A percentile compares a stretch with the other conserved stretches of the same genome.
Conservation (phyloP, 306 rosid species). For the Acacia confusa region DNA sequence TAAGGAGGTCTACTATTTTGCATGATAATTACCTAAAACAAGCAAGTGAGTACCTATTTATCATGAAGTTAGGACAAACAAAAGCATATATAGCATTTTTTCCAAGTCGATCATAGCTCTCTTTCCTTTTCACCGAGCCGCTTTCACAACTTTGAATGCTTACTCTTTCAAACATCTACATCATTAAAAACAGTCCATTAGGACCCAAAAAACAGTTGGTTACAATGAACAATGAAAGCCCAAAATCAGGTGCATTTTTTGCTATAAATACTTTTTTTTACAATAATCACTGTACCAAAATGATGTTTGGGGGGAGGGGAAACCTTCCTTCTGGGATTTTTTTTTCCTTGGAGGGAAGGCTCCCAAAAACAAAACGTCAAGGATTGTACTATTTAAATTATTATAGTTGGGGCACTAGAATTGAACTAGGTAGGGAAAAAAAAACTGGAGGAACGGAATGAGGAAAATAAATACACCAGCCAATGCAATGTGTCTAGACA, state of each 20-base stretch:
- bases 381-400: background rate
- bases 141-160: slow-evolving; percentile 89
- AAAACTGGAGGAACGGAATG: background rate
- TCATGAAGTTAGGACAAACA: slow-evolving; percentile 90
- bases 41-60: slow-evolving; percentile 65
- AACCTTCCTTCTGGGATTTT: background rate
- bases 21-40: slow-evolving; percentile 26
- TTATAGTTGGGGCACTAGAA: background rate
- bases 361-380: background rate
- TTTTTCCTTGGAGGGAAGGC: background rate
- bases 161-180: slow-evolving; percentile 71
- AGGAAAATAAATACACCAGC: background rate
- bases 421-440: background rate
- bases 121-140: slow-evolving; percentile 36
- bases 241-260: background rate
- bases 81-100: slow-evolving; percentile 73
- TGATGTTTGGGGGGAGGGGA: background rate
- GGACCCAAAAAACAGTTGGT: slow-evolving; percentile 14
- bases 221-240: slow-evolving; percentile 26
- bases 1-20: slow-evolving; percentile 9
- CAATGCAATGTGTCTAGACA: background rate
- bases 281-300: background rate
- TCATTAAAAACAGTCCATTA: slow-evolving; percentile 28
- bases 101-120: slow-evolving; percentile 72
- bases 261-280: background rate